phyloP scores from a whole-genome alignment of 2,329 filamentous ascomycete genomes.

The Amesomyces nigricolor region DNA sequence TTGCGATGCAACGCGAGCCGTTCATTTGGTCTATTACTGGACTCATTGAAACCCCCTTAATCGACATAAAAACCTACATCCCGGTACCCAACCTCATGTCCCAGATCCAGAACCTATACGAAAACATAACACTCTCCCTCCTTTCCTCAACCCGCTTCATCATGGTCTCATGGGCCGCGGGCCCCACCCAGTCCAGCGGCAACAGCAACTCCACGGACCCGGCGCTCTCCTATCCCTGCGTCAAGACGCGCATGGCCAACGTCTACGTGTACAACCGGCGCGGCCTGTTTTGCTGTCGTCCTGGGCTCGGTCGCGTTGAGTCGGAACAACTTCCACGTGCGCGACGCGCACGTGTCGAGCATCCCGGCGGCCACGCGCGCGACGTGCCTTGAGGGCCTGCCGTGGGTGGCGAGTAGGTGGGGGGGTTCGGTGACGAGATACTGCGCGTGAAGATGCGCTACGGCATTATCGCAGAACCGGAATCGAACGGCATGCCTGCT shows the following conservation, averaged over 20 bases:
- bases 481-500: too few species aligned
- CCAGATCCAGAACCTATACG: conserved; percentile 32
- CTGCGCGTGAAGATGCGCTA: too few species aligned
- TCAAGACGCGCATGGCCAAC: conserved; percentile 30
- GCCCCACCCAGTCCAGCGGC: conserved; percentile 25
- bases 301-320: conserved; percentile 33
- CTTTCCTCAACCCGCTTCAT: conserved; percentile 34
- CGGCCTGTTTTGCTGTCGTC: conserved; percentile 27
- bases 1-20: conserved; percentile 26
- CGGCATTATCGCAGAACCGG: too few species aligned
- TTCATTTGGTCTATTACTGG: conserved; percentile 30
- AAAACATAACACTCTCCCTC: conserved; percentile 35
- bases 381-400: conserved; percentile 35
- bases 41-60: conserved; percentile 38
- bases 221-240: conserved; percentile 30
- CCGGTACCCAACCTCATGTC: conserved; percentile 28
- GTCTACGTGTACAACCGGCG: conserved; percentile 31
- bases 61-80: conserved; percentile 33
- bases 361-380: conserved; percentile 39
- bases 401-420: conserved; percentile 12
- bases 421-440: too few species aligned
- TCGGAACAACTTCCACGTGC: conserved; percentile 33
- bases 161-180: conserved; percentile 33
- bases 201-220: conserved; percentile 12
- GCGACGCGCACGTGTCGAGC: conserved; percentile 37